phyloP scores from a whole-genome alignment of 345 rosid species.

The Abelmoschus esculentus region DNA sequence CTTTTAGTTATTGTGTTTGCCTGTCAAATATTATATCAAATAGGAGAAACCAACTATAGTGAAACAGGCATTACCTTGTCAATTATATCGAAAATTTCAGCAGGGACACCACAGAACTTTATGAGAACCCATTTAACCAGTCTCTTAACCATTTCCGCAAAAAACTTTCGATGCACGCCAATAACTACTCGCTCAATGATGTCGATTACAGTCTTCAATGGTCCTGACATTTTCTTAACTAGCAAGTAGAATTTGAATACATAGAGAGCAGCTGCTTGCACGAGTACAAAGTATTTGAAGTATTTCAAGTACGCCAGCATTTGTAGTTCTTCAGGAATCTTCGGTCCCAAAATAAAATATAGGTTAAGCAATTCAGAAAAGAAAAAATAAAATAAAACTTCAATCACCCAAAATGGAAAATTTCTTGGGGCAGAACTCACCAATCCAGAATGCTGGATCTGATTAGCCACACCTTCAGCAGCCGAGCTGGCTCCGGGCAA shows the following conservation, averaged over 20 bases:
- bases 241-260: slow-evolving; percentile 47
- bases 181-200: slow-evolving; percentile 75
- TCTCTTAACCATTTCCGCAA: slow-evolving; percentile 24
- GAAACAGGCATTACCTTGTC: slow-evolving; percentile 46
- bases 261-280: slow-evolving; percentile 64
- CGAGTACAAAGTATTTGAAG: slow-evolving; percentile 68
- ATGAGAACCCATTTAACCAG: slow-evolving; percentile 66
- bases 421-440: not conserved
- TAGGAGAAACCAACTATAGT: not conserved
- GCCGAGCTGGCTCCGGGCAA: slow-evolving; percentile 64
- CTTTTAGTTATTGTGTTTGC: not conserved
- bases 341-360: not conserved
- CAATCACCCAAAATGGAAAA: not conserved
- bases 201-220: slow-evolving; percentile 74
- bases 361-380: not conserved
- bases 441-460: slow-evolving; percentile 15
- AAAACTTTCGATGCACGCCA: slow-evolving; percentile 12
- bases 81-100: slow-evolving; percentile 60
- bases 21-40: not conserved
- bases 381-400: not conserved
- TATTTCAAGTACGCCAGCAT: slow-evolving; percentile 52
- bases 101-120: slow-evolving; percentile 56
- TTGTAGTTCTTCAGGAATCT: slow-evolving; percentile 32
- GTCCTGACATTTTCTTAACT: slow-evolving; percentile 80
- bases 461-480: slow-evolving; percentile 68